Conservation (phyloP, 495 filamentous ascomycete genomes). For the Hyaloscypha variabilis region DNA sequence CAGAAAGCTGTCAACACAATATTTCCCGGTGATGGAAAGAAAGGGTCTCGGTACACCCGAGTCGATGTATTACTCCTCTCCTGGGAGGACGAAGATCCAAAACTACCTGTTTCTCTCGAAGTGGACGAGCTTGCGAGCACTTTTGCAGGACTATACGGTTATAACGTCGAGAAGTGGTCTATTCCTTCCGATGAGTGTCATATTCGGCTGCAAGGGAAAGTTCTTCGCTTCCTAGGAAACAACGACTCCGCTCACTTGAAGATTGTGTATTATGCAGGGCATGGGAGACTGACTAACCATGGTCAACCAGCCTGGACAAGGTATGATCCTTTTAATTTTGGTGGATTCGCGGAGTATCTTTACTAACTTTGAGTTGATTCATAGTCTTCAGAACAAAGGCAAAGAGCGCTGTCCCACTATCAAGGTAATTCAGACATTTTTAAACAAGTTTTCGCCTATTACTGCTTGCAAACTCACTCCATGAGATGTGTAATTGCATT, state of each 20-base stretch:
- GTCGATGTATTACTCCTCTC: too few species aligned
- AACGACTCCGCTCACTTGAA: not conserved
- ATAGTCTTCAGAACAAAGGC: not conserved
- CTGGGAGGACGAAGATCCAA: too few species aligned
- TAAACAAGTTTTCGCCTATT: too few species aligned
- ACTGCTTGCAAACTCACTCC: too few species aligned
- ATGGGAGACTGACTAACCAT: slow-evolving; percentile 1
- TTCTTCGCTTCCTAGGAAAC: not conserved
- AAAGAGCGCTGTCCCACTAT: not conserved
- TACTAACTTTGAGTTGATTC: not conserved
- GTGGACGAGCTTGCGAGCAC: too few species aligned
- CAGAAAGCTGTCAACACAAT: too few species aligned
- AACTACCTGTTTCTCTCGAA: too few species aligned
- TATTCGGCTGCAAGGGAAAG: not conserved
- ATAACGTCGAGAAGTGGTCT: not conserved
- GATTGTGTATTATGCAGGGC: slow-evolving; percentile 3
- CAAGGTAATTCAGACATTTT: too few species aligned
- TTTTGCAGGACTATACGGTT: not conserved
- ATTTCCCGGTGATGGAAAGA: too few species aligned
- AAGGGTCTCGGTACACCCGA: too few species aligned
- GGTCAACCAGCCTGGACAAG: slow-evolving; percentile 1
- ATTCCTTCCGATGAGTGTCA: not conserved
- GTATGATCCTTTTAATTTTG: not conserved
- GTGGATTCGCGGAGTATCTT: not conserved
- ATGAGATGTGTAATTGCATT: too few species aligned